A percentile compares a stretch with the other conserved stretches of the same genome.
These are phyloP conservation scores for Epichloe sylvatica DNA, from an alignment of 2,329 filamentous ascomycete genomes.

Conservation along the genomic window DNA sequence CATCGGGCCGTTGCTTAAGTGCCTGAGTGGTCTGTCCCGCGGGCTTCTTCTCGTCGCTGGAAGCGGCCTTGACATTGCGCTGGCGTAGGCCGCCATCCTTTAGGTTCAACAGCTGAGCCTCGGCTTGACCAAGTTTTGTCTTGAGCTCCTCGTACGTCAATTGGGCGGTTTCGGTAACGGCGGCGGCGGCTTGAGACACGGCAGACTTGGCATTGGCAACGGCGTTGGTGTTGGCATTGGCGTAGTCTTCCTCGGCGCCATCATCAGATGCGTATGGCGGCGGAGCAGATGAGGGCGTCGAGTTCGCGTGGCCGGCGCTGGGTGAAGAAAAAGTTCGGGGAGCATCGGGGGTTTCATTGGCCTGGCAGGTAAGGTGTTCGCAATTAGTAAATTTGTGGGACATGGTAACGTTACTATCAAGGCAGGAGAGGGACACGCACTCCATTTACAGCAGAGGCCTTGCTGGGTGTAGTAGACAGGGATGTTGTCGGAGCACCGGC, in stretches of 20 bases:
- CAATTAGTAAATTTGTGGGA: slow-evolving; percentile 2
- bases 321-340: slow-evolving; percentile 34
- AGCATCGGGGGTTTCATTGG: slow-evolving; percentile 30
- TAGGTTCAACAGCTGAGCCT: slow-evolving; percentile 56
- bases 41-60: slow-evolving; percentile 36
- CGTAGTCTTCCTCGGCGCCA: slow-evolving; percentile 16
- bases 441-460: slow-evolving; percentile 24
- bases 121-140: slow-evolving; percentile 59
- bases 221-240: slow-evolving; percentile 9
- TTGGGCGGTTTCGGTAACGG: slow-evolving; percentile 31
- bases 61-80: slow-evolving; percentile 49
- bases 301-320: slow-evolving; percentile 16
- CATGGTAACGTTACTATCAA: neutral
- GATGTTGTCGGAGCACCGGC: slow-evolving; percentile 8
- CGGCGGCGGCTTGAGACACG: slow-evolving; percentile 28
- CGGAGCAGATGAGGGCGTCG: slow-evolving; percentile 18
- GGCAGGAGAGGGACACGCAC: slow-evolving; percentile 19
- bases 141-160: slow-evolving; percentile 47
- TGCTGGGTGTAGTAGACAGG: slow-evolving; percentile 30
- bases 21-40: slow-evolving; percentile 38
- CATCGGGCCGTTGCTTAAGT: slow-evolving; percentile 45
- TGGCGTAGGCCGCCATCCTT: slow-evolving; percentile 65
- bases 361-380: slow-evolving; percentile 9
- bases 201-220: slow-evolving; percentile 14
- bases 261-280: slow-evolving; percentile 23